A percentile compares a stretch with the other conserved stretches of the same genome.
Evolutionary conservation across 2,329 filamentous ascomycete genomes (phyloP).

Genomic region (Fusarium sp.): DNA sequence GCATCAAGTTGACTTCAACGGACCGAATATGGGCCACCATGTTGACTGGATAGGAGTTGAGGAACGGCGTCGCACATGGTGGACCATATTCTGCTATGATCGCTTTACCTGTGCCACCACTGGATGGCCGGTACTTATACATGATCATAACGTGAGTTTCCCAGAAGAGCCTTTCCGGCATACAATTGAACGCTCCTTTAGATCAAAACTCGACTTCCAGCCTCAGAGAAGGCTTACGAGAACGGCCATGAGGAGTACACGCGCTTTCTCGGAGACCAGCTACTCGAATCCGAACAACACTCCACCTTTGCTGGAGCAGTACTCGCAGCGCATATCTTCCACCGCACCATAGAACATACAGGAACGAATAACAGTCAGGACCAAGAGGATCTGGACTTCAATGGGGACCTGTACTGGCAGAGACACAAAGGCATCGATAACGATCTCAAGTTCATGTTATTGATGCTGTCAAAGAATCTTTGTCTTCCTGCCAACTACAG

Average conservation of each 20-base stretch:
- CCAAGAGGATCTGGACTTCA: neutral
- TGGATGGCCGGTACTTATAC: slow-evolving; percentile 15
- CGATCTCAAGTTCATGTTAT: slow-evolving; percentile 12
- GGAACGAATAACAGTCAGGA: neutral
- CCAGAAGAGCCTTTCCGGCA: accelerated
- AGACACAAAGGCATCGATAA: slow-evolving; percentile 6
- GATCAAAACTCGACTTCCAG: slow-evolving; percentile 12
- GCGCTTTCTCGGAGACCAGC: slow-evolving; percentile 4
- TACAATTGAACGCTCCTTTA: neutral
- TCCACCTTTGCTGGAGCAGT: slow-evolving; percentile 12
- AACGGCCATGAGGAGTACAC: neutral
- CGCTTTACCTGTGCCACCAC: slow-evolving; percentile 16
- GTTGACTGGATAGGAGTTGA: slow-evolving; percentile 7
- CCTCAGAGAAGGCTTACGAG: slow-evolving; percentile 2
- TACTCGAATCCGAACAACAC: neutral
- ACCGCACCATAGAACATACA: slow-evolving; percentile 15
- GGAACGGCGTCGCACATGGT: slow-evolving; percentile 15
- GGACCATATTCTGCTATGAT: slow-evolving; percentile 24
- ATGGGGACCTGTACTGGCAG: neutral
- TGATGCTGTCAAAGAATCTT: slow-evolving; percentile 12
- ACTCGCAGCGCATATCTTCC: slow-evolving; percentile 5
- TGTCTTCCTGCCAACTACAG: slow-evolving; percentile 16
- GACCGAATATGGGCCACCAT: no score
- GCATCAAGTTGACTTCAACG: neutral
- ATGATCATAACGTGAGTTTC: neutral